These are phyloP conservation scores for Mucor piriformis DNA, from an alignment of 371 early-diverging fungal genomes.

Conservation along the genomic window DNA sequence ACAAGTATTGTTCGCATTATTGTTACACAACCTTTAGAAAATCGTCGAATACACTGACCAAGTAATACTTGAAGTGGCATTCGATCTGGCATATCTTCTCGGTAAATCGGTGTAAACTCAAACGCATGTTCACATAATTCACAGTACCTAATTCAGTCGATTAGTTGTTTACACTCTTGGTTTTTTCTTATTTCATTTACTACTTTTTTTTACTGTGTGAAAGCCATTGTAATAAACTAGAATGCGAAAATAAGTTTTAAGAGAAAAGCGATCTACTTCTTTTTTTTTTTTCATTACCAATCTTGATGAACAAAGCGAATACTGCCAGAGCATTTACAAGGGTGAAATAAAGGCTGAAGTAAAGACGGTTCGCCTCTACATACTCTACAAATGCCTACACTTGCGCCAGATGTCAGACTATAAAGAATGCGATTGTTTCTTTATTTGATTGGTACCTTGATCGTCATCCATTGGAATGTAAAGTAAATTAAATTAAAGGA, in stretches of 20 bases:
- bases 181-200: neutral
- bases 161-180: neutral
- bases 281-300: slow-evolving; percentile 33
- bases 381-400: slow-evolving; percentile 70
- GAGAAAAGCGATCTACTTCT: neutral
- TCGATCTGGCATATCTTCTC: slow-evolving; percentile 67
- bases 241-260: neutral
- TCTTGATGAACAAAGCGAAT: slow-evolving; percentile 78
- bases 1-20: slow-evolving; percentile 54
- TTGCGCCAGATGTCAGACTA: slow-evolving; percentile 35
- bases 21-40: slow-evolving; percentile 26
- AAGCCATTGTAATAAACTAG: slow-evolving; percentile 84
- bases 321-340: slow-evolving; percentile 79
- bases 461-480: slow-evolving; percentile 6
- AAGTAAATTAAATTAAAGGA: neutral
- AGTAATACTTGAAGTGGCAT: slow-evolving; percentile 60
- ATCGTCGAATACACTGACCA: slow-evolving; percentile 49
- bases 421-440: no score
- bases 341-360: slow-evolving; percentile 70
- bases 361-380: slow-evolving; percentile 65
- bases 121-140: slow-evolving; percentile 85
- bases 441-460: slow-evolving; percentile 1
- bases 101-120: slow-evolving; percentile 78
- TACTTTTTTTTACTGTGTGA: slow-evolving; percentile 79
- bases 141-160: slow-evolving; percentile 58